A percentile compares a stretch with the other conserved stretches of the same genome.
These are phyloP conservation scores for Cryptococcus sp. DNA, from an alignment of 1,284 basidiomycete genomes.

Conservation along the genomic window DNA sequence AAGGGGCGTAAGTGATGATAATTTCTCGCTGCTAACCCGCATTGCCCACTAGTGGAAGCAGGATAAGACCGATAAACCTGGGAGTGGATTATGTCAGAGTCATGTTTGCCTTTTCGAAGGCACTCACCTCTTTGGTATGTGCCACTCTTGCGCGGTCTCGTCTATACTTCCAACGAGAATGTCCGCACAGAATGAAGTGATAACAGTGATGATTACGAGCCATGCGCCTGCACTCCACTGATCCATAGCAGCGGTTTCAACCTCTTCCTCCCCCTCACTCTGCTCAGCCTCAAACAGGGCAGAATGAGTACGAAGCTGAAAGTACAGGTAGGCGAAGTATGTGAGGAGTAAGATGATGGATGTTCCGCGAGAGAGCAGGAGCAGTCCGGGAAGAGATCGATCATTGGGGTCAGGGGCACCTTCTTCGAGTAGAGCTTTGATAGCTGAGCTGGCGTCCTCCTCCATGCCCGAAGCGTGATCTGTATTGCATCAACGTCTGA, in stretches of 20 bases:
- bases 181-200: conserved; percentile 82
- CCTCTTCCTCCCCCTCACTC: conserved; percentile 55
- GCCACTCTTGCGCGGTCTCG: conserved; percentile 75
- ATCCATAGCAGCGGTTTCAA: conserved; percentile 68
- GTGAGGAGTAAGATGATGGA: conserved; percentile 76
- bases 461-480: conserved; percentile 42
- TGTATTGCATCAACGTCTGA: conserved; percentile 11
- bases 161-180: conserved; percentile 77
- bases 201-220: conserved; percentile 65
- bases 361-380: conserved; percentile 80
- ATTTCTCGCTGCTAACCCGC: conserved; percentile 24
- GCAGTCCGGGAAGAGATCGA: conserved; percentile 59
- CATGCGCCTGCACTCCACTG: conserved; percentile 62
- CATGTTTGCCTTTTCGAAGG: conserved; percentile 32
- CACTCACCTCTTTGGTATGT: conserved; percentile 68
- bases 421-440: conserved; percentile 23
- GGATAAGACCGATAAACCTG: conserved; percentile 55
- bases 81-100: conserved; percentile 6
- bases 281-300: conserved; percentile 57
- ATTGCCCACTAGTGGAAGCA: conserved; percentile 60
- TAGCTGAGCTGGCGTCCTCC: conserved; percentile 16
- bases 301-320: conserved; percentile 60
- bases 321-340: conserved; percentile 73
- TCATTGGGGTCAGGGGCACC: conserved; percentile 40
- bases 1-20: conserved; percentile 12